A percentile compares a stretch with the other conserved stretches of the same genome.
Evolutionary conservation across 108 stramenopile species (phyloP).

Genomic region (Skeletonema potamos): DNA sequence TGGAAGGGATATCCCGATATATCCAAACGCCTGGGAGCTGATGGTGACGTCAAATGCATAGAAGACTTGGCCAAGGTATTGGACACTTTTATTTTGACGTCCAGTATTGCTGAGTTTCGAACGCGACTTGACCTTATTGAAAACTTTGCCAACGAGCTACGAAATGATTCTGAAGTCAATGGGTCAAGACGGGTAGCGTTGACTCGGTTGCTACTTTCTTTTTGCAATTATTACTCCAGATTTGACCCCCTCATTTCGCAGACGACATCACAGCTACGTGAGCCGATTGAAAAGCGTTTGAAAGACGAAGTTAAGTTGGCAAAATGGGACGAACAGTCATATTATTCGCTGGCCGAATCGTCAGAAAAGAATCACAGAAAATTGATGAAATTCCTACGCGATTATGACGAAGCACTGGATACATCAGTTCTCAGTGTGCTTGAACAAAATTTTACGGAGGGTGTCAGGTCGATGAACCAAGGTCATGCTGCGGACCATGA

Average conservation of each 20-base stretch:
- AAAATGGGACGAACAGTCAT: constrained; percentile 99
- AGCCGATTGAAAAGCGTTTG: constrained; percentile 83
- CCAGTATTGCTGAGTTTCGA: constrained; percentile 67
- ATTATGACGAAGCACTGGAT: constrained; percentile 81
- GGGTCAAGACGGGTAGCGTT: constrained; percentile 25
- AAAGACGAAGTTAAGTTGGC: constrained; percentile 93
- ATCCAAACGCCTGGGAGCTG: constrained; percentile 11
- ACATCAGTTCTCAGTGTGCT: constrained; percentile 61
- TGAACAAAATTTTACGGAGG: constrained; percentile 63
- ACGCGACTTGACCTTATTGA: constrained; percentile 62
- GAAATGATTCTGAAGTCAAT: constrained; percentile 18
- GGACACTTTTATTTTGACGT: constrained; percentile 85
- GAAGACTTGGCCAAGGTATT: constrained; percentile 63
- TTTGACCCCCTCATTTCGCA: constrained; percentile 47
- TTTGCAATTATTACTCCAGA: constrained; percentile 79
- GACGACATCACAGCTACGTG: constrained; percentile 44
- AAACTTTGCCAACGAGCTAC: constrained; percentile 54
- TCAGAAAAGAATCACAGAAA: constrained; percentile 91
- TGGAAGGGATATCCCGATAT: constrained; percentile 61
- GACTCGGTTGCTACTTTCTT: constrained; percentile 54
- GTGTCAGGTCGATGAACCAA: constrained; percentile 52
- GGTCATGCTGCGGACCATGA: constrained; percentile 24
- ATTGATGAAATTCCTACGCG: constrained; percentile 76
- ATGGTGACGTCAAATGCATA: constrained; percentile 35
- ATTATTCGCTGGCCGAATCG: constrained; percentile 93